Base-by-base conservation (phyloP, 352 stramenopile species). In the Phytophthora agathidicida region DNA sequence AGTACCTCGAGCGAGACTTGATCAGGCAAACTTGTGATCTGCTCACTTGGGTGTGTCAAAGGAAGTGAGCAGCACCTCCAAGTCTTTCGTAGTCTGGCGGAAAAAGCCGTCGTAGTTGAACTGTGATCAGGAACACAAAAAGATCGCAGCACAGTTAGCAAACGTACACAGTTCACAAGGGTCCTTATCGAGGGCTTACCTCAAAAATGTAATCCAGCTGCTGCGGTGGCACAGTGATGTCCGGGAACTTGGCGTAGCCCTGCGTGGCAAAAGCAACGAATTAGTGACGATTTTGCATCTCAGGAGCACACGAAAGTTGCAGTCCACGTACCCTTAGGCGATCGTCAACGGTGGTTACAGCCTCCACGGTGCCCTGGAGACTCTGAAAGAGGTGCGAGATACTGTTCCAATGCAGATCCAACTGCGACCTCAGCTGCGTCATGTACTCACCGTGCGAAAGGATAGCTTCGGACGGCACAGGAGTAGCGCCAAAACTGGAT, bases 181-280 rank as follows among this genome's bases (percentile, higher is more conserved):
- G 41, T 32, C 24, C 31, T 8, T 19, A 7, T 7, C 5, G 4
- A 45, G 20, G 51, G 14, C 62, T 67, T 53, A 94, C 85, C 72
- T 93, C 86, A 86, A 95, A 95, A 73, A 95, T 95, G 71, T 95
- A 95, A 60, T 93, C 86, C 42, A 95, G 68, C 56, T 93, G 83
- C 59, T 93, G 81, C 11, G 74, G 68, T 32, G 83, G 81, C 26
- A 93, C 83, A 22, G 74, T 76, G 41, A 88, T 89, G 53, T 79
- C 68, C 2, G 73, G 67, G 44, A 89, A 83, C 55, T 87, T 90
- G 19, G 77, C 66, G 65, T 83, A 93, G 41, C 85, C 81, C 83
- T 94, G 47, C 17, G 54, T 6, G 28, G 24, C 45, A 51, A 27
- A 36, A 64, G n/a, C 23, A 55, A 32, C 2, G 22, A 33, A 33